Conservation (phyloP, 2,329 filamentous ascomycete species). For the Colletotrichum sp. region DNA sequence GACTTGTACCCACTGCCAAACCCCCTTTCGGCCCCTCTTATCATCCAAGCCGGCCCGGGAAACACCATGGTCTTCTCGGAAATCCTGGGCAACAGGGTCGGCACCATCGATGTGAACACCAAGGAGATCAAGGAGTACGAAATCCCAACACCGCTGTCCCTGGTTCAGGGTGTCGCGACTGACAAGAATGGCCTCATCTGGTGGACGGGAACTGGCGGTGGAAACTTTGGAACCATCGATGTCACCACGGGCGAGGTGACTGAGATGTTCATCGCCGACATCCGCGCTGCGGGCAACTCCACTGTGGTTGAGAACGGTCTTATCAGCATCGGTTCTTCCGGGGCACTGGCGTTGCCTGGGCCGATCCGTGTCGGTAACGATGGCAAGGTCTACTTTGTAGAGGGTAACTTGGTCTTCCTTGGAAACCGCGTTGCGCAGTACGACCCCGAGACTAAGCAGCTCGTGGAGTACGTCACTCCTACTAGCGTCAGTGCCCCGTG, state of each 20-base stretch:
- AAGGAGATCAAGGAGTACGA: not conserved
- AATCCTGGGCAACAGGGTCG: not conserved
- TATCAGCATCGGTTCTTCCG: not conserved
- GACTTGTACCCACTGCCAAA: not conserved
- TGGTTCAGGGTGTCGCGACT: not conserved
- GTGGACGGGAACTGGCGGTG: not conserved
- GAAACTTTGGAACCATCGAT: not conserved
- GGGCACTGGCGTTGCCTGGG: not conserved
- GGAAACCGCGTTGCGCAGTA: not conserved
- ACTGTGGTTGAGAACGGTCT: not conserved
- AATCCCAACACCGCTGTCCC: not conserved
- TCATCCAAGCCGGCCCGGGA: not conserved
- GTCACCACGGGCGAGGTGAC: not conserved
- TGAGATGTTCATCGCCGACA: not conserved
- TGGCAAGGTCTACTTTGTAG: not conserved
- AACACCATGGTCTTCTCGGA: not conserved
- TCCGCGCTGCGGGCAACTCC: not conserved
- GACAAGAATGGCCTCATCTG: not conserved
- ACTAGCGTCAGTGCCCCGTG: not conserved
- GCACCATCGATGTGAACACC: not conserved
- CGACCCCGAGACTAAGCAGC: not conserved
- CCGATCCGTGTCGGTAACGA: not conserved
- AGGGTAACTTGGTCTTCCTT: not conserved
- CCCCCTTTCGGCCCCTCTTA: not conserved
- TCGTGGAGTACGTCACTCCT: not conserved